A percentile compares a stretch with the other conserved stretches of the same genome.
Conservation (phyloP, 805 yeast genomes). For the Zygoascus flipseniorum region DNA sequence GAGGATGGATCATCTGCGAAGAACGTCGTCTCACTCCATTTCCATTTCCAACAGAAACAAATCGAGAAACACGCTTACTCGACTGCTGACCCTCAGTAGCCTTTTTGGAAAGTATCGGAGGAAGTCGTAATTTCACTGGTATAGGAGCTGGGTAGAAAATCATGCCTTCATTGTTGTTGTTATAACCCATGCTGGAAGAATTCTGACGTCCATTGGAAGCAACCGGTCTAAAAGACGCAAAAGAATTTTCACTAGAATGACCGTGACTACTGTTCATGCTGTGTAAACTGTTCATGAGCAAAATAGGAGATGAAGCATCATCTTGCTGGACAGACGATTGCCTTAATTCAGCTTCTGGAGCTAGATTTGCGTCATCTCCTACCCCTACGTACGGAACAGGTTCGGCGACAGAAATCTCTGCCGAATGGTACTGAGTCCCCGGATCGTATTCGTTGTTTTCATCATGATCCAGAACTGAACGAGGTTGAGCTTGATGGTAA, state of each 20-base stretch:
- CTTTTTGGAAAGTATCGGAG: conserved; percentile 25
- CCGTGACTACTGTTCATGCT: background rate
- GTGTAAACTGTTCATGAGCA: background rate
- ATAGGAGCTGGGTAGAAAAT: conserved; percentile 30
- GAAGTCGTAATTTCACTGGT: conserved; percentile 27
- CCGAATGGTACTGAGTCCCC: background rate
- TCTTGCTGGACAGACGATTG: background rate
- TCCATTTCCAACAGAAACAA: background rate
- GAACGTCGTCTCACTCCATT: background rate
- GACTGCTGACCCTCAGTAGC: background rate
- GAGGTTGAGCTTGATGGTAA: background rate
- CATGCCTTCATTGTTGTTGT: background rate
- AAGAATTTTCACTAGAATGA: background rate
- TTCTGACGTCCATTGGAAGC: background rate
- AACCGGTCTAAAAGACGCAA: background rate
- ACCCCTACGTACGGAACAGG: background rate
- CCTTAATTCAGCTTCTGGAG: background rate
- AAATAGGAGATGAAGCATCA: background rate
- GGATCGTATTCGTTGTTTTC: background rate
- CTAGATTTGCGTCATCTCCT: background rate
- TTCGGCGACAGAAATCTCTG: background rate
- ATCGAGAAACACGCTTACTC: background rate
- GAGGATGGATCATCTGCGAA: background rate
- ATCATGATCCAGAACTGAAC: background rate
- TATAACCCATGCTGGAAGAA: background rate